Conservation (phyloP, 306 rosid genomes). For the Gastrolobium villosum region DNA sequence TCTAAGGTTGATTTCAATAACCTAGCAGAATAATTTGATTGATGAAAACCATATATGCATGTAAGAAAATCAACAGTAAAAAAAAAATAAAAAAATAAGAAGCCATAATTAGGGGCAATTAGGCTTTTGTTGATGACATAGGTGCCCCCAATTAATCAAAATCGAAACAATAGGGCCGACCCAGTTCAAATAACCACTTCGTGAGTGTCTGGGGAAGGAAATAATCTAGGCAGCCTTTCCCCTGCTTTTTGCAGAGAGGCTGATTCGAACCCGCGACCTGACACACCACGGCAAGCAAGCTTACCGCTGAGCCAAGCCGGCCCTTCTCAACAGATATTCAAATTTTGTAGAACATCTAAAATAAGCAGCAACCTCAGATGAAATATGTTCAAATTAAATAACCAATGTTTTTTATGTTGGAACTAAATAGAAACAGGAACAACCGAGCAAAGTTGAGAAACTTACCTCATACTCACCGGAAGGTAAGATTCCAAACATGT, state of each 20-base stretch:
- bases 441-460: conserved; percentile 17
- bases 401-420: not conserved
- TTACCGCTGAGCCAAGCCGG: no score
- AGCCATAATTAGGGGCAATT: not conserved
- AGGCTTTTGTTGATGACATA: conserved; percentile 8
- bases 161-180: conserved; percentile 7
- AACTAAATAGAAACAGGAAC: conserved; percentile 36
- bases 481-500: conserved; percentile 82
- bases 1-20: conserved; percentile 63
- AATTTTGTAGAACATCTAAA: conserved; percentile 18
- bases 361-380: conserved; percentile 15
- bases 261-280: no score
- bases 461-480: conserved; percentile 69
- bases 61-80: conserved; percentile 7
- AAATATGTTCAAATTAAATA: not conserved
- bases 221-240: no score
- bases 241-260: no score
- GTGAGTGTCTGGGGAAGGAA: no score
- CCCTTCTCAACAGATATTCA: not conserved
- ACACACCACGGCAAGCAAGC: no score
- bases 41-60: conserved; percentile 3
- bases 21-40: conserved; percentile 45
- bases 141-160: not conserved
- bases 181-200: no score
- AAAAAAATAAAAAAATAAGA: not conserved